phyloP scores from a whole-genome alignment of 2,329 filamentous ascomycete species.

The Calcarisporium arbuscula region DNA sequence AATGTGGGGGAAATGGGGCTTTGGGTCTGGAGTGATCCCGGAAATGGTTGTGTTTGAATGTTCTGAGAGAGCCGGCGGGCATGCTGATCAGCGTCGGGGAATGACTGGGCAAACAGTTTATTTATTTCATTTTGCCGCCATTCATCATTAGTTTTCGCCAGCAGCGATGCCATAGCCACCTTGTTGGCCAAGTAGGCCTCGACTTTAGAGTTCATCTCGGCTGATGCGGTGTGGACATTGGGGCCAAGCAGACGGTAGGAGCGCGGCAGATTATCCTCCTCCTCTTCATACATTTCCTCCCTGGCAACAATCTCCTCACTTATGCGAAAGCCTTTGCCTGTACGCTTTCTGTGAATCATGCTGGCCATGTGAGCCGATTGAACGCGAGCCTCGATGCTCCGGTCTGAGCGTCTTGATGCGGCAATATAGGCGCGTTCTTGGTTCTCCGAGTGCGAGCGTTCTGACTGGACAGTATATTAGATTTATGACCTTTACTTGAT shows the following conservation, averaged over 20 bases:
- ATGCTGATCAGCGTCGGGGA: slow-evolving; percentile 30
- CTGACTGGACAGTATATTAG: slow-evolving; percentile 59
- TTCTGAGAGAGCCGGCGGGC: slow-evolving; percentile 17
- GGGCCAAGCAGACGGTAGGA: slow-evolving; percentile 59
- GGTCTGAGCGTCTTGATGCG: slow-evolving; percentile 78
- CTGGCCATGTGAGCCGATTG: slow-evolving; percentile 84
- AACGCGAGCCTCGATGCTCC: slow-evolving; percentile 79
- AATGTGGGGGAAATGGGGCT: slow-evolving; percentile 16
- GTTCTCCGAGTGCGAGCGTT: slow-evolving; percentile 74
- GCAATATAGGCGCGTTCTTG: slow-evolving; percentile 88
- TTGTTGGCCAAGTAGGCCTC: slow-evolving; percentile 40
- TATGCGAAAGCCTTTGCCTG: slow-evolving; percentile 74
- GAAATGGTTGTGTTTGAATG: not conserved
- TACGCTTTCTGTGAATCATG: slow-evolving; percentile 83
- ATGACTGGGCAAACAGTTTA: slow-evolving; percentile 38
- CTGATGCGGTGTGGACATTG: slow-evolving; percentile 53
- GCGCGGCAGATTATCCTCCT: slow-evolving; percentile 72
- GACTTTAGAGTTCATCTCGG: slow-evolving; percentile 56
- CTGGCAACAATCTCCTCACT: slow-evolving; percentile 81
- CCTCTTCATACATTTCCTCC: slow-evolving; percentile 95
- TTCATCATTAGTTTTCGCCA: slow-evolving; percentile 27
- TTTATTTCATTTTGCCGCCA: slow-evolving; percentile 42
- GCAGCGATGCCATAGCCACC: slow-evolving; percentile 35
- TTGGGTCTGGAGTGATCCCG: no score
- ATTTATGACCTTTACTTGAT: no score